These are phyloP conservation scores for Tuber indicum DNA, from an alignment of 495 filamentous ascomycete species.

Conservation along the genomic window DNA sequence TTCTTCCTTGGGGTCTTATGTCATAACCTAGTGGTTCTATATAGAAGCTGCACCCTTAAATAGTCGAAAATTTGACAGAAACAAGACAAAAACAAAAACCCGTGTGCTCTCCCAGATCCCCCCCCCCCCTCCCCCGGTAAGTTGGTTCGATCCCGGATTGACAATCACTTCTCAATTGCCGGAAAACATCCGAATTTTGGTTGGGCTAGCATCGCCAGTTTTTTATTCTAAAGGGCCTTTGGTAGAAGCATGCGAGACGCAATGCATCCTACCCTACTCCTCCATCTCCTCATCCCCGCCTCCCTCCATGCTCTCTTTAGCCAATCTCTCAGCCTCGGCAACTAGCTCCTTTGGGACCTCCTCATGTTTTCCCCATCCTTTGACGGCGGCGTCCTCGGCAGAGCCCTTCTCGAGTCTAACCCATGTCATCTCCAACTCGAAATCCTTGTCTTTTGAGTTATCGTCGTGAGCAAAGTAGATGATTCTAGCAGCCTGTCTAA, in stretches of 20 bases:
- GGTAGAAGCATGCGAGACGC: background rate
- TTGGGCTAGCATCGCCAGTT: background rate
- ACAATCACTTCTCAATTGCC: background rate
- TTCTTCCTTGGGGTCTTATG: background rate
- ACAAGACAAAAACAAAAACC: background rate
- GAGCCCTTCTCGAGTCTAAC: constrained; percentile 72
- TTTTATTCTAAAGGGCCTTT: background rate
- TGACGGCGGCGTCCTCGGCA: constrained; percentile 58
- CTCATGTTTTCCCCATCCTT: constrained; percentile 56
- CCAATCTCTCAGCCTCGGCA: constrained; percentile 82
- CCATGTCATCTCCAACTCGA: constrained; percentile 99
- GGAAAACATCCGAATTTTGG: constrained; percentile 1
- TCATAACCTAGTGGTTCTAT: background rate
- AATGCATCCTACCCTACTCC: constrained; percentile 39
- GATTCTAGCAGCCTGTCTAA: constrained; percentile 93
- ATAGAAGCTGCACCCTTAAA: background rate
- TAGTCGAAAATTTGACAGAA: background rate
- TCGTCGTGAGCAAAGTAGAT: constrained; percentile 96
- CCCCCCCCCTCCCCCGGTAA: background rate
- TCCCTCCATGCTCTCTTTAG: constrained; percentile 67
- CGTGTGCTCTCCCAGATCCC: background rate
- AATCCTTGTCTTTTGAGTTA: constrained; percentile 93
- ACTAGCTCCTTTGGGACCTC: constrained; percentile 82
- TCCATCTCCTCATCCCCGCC: constrained; percentile 63
- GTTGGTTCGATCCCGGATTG: background rate